These are phyloP conservation scores for Asterella californica DNA, from an alignment of 225 moss, liverwort and hornwort species.

Conservation along the genomic window DNA sequence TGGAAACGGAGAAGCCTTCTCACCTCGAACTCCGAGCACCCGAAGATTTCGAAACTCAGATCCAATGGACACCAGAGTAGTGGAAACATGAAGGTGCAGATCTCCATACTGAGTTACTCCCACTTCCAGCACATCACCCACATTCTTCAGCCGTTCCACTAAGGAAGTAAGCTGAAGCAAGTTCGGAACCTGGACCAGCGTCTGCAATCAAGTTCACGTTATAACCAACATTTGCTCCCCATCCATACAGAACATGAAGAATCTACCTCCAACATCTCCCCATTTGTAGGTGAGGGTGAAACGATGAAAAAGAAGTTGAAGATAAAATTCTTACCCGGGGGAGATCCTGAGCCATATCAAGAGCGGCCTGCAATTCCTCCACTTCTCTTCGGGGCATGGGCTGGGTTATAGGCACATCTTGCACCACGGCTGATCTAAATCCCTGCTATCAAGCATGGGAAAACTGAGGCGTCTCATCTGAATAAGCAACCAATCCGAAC, in stretches of 20 bases:
- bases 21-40: slow-evolving; percentile 71
- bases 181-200: slow-evolving; percentile 85
- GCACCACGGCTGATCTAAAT: slow-evolving; percentile 80
- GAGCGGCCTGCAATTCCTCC: slow-evolving; percentile 76
- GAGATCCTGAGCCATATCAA: slow-evolving; percentile 88
- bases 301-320: background rate
- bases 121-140: slow-evolving; percentile 84
- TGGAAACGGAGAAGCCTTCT: background rate
- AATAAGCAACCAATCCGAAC: background rate
- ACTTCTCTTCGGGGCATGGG: slow-evolving; percentile 75
- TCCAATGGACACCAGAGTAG: slow-evolving; percentile 77
- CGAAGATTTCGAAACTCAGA: slow-evolving; percentile 78
- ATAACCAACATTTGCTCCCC: background rate
- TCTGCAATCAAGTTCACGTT: slow-evolving; percentile 40
- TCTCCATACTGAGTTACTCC: slow-evolving; percentile 92
- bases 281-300: background rate
- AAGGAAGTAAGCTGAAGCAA: slow-evolving; percentile 66
- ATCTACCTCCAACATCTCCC: background rate
- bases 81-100: slow-evolving; percentile 82
- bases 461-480: background rate
- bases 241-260: background rate
- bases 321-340: slow-evolving; percentile 56
- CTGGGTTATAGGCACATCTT: slow-evolving; percentile 94
- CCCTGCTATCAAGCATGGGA: slow-evolving; percentile 52
- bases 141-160: slow-evolving; percentile 81